Evolutionary conservation across 2,329 filamentous ascomycete species (phyloP), one percentile per base, ranked within the genome.

Genomic region (Xylariomycetidae sp.): DNA sequence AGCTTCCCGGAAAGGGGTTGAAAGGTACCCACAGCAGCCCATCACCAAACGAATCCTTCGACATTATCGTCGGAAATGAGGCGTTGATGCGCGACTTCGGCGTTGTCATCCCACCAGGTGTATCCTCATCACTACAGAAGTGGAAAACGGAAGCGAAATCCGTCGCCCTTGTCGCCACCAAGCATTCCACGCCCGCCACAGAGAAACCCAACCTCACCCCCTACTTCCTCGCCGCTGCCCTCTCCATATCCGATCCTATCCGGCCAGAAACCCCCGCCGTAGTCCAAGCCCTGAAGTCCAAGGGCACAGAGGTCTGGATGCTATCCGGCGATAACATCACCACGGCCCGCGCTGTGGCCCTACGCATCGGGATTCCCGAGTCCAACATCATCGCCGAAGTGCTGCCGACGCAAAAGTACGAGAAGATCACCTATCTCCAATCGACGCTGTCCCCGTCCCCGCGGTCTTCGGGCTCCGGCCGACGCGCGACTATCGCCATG

Each of bases 281-380:
- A 13, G 73, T 94, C 37, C 58, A 63, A 6, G 69, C 79, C 2
- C 74, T 95, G 1, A 72, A 76, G 27, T 59, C 70, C 4, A 74
- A 74, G 12, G 79, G 82, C 14, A 80, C 85, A 29, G 75, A 80
- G 19, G 84, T 94, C 4, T 95, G 83, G 79, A 94, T 96, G 87
- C 80, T 95, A 23, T 94, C 88, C 0, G 89, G 89, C 18, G 89
- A 96, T 64, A 95, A 95, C 53, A 65, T 69, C n/a, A 80, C 69
- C n/a, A 96, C 89, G 1, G 89, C 89, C 3, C 69, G 73, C 14
- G 87, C 88, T 0, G 86, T 96, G 3, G 89, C 85, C 1, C 63
- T 70, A 2, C 77, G 77, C 50, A 70, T 95, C 13, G 86, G 86
- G 15, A 95, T 96, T 44, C 72, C 78, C 0, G 51, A 68, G 1